These are phyloP conservation scores for Hymenochaete sp. DNA, from an alignment of 1,284 basidiomycete species.

Conservation along the genomic window DNA sequence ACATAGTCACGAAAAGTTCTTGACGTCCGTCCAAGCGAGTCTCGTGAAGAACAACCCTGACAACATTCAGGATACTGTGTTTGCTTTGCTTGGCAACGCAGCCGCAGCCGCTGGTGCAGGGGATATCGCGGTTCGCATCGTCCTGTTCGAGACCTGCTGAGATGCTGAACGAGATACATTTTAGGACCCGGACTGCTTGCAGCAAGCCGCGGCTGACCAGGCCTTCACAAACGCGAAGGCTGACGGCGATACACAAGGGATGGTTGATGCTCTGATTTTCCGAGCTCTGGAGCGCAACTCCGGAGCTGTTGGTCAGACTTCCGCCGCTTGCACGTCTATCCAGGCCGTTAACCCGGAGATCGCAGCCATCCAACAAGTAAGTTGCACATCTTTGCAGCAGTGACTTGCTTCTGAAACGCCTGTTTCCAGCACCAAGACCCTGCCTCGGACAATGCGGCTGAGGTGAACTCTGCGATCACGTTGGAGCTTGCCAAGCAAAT, in stretches of 20 bases:
- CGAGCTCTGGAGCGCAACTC: slow-evolving; percentile 64
- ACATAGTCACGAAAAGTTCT: slow-evolving; percentile 54
- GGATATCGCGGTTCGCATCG: slow-evolving; percentile 37
- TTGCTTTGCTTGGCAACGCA: slow-evolving; percentile 55
- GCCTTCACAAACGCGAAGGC: slow-evolving; percentile 68
- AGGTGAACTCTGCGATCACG: slow-evolving; percentile 52
- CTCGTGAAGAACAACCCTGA: slow-evolving; percentile 51
- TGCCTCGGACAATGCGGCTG: slow-evolving; percentile 47
- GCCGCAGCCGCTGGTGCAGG: slow-evolving; percentile 49
- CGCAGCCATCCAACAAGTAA: slow-evolving; percentile 58
- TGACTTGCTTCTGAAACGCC: slow-evolving; percentile 1
- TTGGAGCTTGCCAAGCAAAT: slow-evolving; percentile 57
- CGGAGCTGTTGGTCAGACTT: slow-evolving; percentile 42
- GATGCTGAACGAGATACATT: not conserved
- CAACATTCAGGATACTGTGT: slow-evolving; percentile 54
- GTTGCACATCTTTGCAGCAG: slow-evolving; percentile 27
- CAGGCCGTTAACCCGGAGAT: slow-evolving; percentile 58
- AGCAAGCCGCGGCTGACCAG: slow-evolving; percentile 56
- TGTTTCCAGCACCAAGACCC: slow-evolving; percentile 37
- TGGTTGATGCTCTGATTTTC: slow-evolving; percentile 54
- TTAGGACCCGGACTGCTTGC: slow-evolving; percentile 56
- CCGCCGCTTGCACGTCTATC: slow-evolving; percentile 43
- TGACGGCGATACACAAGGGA: slow-evolving; percentile 45
- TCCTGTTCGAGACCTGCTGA: not conserved
- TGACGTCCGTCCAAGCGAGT: slow-evolving; percentile 39